Base-by-base conservation (phyloP, 2,329 filamentous ascomycete genomes). In the Fusarium oxysporum region DNA sequence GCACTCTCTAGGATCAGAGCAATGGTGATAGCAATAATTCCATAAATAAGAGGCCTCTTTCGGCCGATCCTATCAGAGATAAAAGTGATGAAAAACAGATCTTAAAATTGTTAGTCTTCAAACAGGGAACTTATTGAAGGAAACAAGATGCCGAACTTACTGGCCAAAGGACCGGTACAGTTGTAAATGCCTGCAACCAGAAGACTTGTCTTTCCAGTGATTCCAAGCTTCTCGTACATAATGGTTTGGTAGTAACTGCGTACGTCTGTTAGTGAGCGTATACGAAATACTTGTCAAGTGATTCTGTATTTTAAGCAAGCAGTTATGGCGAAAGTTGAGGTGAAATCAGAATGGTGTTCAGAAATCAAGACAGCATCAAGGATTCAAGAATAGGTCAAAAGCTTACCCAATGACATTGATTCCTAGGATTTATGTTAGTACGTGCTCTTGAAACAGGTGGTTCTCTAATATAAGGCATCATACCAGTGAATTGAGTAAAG, bases 1-100 rank as follows among this genome's bases (percentile, higher is more conserved):
- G 82, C 84, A 2, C 85, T 87, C 77, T 91, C 88, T 72, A 88
- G 88, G 71, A 90, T 84, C 1, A 92, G 80, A 0, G 88, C 88
- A 48, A 90, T 81, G 14, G 85, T 86, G 48, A 91, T 90, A 16
- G 82, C 88, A 5, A 87, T 78, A 47, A 87, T 88, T 47, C 91
- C 91, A 71, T 91, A 87, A 30, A 93, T 81, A 87, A 93, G 92
- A 61, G 92, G 85, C 71, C 86, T 85, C 14, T 91, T 86, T 47
- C 92, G 88, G 13, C 90, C 90, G 12, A 90, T 86, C 12, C 86
- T 85, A 78, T 91, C 89, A 56, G 91, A 86, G 41, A 90, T 83
- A 78, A 89, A 88, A 21, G 83, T 82, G 33, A 84, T 90, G 78
- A 90, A 91, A 80, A 89, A 78, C 35, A 87, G 77, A 76, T 90